Evolutionary conservation across 371 early-diverging fungal genomes (phyloP), one percentile per base, ranked within the genome.

Genomic region (Capillidium rhysosporum): DNA sequence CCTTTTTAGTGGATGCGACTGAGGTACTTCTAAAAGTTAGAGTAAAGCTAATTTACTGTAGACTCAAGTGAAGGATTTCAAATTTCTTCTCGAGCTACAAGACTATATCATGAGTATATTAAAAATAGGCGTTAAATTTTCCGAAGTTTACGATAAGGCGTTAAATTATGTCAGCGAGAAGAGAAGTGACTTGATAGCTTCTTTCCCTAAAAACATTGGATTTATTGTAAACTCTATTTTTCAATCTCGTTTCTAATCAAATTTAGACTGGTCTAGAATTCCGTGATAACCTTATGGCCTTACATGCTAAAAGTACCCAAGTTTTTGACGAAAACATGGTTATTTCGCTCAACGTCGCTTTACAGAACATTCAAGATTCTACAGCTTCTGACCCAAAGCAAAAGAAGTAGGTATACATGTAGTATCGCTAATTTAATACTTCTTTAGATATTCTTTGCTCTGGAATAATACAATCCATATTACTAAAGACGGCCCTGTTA

Each of bases 1-100:
- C 98, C 1, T 90, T 87, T 56, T 65, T 98, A 59, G 86, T 95
- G 43, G 85, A 89, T 62, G 93, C 95, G 30, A 79, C 70, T 56
- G 86, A 89, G 57, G 78, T 72, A 49, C 1, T 51, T 58, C 5
- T 40, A 23, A 14, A 56, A 12, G 8, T 31, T 31, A 9, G 14
- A 30, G 5, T 24, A 4, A 10, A 24, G 26, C 10, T 10, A 46
- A 25, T 12, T 24, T 46, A 25, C 8, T 55, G 7, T 56, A 72
- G 76, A 61, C 66, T 1, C 91, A 92, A 66, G 92, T 93, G 62
- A 80, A 79, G 60, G 90, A 92, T 67, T 97, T 94, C 62, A 71
- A 73, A 5, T 88, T 94, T 59, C 64, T 95, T 56, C 58, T 88
- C 48, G 83, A 86, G 30, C 69, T 94, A 8, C 91, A 92, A 57